Base-by-base conservation (phyloP, 2,329 filamentous ascomycete species). In the Rachicladosporium sp. region DNA sequence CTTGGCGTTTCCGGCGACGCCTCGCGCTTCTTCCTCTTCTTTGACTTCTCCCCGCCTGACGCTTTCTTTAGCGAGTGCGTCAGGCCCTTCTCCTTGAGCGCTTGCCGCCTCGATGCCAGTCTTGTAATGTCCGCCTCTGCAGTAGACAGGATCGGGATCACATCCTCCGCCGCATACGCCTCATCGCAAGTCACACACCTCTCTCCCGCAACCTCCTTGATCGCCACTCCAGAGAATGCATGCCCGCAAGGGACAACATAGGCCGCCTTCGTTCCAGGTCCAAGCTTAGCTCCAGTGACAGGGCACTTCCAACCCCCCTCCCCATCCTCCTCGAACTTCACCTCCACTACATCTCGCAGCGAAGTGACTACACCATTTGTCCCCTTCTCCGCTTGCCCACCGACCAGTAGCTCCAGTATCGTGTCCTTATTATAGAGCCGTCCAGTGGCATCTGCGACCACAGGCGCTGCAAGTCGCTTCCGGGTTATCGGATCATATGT, bases 201-300 rank as follows among this genome's bases (percentile, higher is more conserved):
- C 47, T 82, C 80, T 2, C 65, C 71, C 15, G 70, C 69, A n/a
- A 58, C 58, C 43, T 59, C 57, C 49, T 80, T 82, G 48, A 96
- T 79, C 6, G 87, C 86, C 38, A 78, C 77, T 45, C 93, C 87
- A 1, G 85, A 80, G 62, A 96, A 96, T 1, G 85, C 88, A 66
- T 98, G 93, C 0, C 91, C 93, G 54, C 91, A 98, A 0, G 91
- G 91, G 4, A 96, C 84, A 2, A 98, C 54, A 53, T 96, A 98
- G 1, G 93, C 85, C 1, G 86, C 73, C 60, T 81, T 89, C 10
- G 80, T 78, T 4, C 71, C 70, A 0, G 87, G 78, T 0, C 91
- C 91, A 15, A 98, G 64, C 57, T 82, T 79, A 58, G 93, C 93
- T 52, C 82, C 76, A 2, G 88, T 93, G 40, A 96, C 74, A 0